phyloP scores from a whole-genome alignment of 2,329 filamentous ascomycete species.

The Sarocladium strictum region DNA sequence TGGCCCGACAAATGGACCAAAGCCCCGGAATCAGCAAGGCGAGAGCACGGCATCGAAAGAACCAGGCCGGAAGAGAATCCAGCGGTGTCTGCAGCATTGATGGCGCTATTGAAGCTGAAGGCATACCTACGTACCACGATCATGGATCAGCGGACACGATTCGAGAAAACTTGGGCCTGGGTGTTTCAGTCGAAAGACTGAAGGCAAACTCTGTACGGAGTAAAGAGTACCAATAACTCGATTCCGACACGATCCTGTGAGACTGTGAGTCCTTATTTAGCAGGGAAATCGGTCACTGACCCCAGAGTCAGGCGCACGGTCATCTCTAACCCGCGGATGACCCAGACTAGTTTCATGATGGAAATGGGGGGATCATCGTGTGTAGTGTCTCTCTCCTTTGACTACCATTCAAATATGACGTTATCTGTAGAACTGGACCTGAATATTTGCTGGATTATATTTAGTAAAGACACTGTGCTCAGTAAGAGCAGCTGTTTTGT shows the following conservation, averaged over 20 bases:
- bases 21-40: too few relatives aligned
- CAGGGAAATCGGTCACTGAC: background rate
- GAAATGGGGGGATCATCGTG: background rate
- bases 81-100: too few relatives aligned
- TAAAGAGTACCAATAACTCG: too few relatives aligned
- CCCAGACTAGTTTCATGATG: background rate
- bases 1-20: too few relatives aligned
- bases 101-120: too few relatives aligned
- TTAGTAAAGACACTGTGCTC: background rate
- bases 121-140: too few relatives aligned
- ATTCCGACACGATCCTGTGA: too few relatives aligned
- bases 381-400: background rate
- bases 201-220: background rate
- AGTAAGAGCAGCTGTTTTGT: too few relatives aligned
- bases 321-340: background rate
- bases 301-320: background rate
- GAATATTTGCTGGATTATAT: background rate
- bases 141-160: too few relatives aligned
- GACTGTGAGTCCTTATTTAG: too few relatives aligned
- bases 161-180: background rate
- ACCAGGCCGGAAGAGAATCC: too few relatives aligned
- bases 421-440: background rate
- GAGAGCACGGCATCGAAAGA: background rate
- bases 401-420: background rate
- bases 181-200: background rate